A percentile compares a stretch with the other conserved stretches of the same genome.
phyloP scores from a whole-genome alignment of 768 basidiomycete species.

The Termitomyces bulborhizus region DNA sequence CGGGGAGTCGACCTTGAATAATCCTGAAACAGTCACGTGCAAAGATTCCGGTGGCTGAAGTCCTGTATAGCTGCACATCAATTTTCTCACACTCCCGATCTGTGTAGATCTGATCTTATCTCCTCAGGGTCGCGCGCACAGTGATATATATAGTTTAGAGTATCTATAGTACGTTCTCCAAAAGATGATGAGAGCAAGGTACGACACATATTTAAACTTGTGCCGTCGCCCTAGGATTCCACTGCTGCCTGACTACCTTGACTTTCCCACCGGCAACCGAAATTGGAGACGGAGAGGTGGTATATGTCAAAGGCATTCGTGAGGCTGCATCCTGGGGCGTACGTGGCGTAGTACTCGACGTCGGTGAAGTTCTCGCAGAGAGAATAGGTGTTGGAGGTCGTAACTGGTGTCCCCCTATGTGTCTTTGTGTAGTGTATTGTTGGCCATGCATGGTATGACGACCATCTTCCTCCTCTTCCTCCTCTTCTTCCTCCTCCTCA shows the following conservation, averaged over 20 bases:
- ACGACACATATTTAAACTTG: slow-evolving; percentile 23
- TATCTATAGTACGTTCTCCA: neutral
- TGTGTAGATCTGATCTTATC: neutral
- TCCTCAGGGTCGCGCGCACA: neutral
- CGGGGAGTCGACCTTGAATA: slow-evolving; percentile 18
- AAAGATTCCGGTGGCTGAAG: slow-evolving; percentile 36
- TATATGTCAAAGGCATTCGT: slow-evolving; percentile 21
- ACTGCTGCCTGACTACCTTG: slow-evolving; percentile 48
- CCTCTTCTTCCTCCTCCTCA: slow-evolving; percentile 58
- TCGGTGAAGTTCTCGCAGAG: slow-evolving; percentile 48
- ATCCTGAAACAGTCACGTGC: slow-evolving; percentile 28
- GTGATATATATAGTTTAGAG: neutral
- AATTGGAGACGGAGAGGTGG: slow-evolving; percentile 22
- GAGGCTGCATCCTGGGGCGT: slow-evolving; percentile 36
- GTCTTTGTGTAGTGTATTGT: slow-evolving; percentile 28
- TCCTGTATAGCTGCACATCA: slow-evolving; percentile 49
- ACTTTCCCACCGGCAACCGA: slow-evolving; percentile 35
- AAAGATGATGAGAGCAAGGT: neutral
- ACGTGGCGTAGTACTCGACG: slow-evolving; percentile 37
- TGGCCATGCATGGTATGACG: slow-evolving; percentile 18
- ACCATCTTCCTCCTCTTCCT: slow-evolving; percentile 33
- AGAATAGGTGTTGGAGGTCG: slow-evolving; percentile 34
- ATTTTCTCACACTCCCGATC: slow-evolving; percentile 17
- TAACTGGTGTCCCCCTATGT: slow-evolving; percentile 19
- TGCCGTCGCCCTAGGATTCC: slow-evolving; percentile 33